Evolutionary conservation across 352 stramenopile genomes (phyloP), one percentile per base, ranked within the genome.

Genomic region (Phytophthora pini): DNA sequence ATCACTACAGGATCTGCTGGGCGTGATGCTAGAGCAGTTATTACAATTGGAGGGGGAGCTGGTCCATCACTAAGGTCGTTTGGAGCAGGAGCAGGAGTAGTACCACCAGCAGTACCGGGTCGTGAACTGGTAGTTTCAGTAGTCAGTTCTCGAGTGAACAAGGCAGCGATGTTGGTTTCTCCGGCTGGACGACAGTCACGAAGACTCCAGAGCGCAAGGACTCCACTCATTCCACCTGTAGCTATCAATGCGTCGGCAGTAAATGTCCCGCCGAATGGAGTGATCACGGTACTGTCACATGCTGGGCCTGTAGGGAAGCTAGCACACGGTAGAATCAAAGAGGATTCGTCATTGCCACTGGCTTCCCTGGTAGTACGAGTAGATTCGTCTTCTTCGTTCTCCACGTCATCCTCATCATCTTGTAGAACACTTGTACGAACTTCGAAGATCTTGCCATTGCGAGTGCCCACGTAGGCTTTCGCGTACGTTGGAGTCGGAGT

Each of bases 381-480:
- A 15, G 58, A 3, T 20, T 88, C 80, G 5, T 88, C 63, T 0
- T 88, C 81, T 7, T 92, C 83, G 9, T 91, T 83, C 8, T 91
- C 80, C 5, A 29, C 49, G 0, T 87, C 80, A 1, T 90, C 84
- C 1, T 91, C 80, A 2, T 94, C 82, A 32, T 90, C 76, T 43
- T 72, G 40, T 12, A 72, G 34, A 5, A 88, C 72, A 45, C 48
- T 84, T 10, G 80, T 86, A 39, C 77, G 86, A 34, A 94, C 59
- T 45, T 91, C 82, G 39, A 80, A 92, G 47, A 92, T 82, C 52
- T 80, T 72, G 2, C 83, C 83, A 47, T 71, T 66, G 6, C 57
- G 61, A 20, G 78, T 92, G 5, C 78, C 79, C n/a, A 91, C 70
- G 54, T 84, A 90, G 0, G 85, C 65, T 57, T 87, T 87, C 7